Base-by-base conservation (phyloP, 2,329 filamentous ascomycete genomes). In the Hymenoscyphus fraxineus region DNA sequence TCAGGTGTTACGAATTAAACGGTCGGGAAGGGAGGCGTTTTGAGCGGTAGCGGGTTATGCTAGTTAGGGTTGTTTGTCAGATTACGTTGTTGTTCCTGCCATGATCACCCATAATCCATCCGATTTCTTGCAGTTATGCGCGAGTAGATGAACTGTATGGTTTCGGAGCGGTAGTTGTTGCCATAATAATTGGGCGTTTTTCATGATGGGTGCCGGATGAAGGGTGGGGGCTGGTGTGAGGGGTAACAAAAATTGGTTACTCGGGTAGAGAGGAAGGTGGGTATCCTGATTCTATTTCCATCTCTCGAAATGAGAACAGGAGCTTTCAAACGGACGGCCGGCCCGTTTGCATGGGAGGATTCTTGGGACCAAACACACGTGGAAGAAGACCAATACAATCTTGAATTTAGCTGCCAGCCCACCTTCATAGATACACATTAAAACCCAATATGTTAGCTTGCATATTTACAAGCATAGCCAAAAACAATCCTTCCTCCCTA, bases 101-200 rank as follows among this genome's bases (percentile, higher is more conserved):
- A 51, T 10, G 6, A 35, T 10, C 35, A 35, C 35, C 35, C 35
- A 35, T 35, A 10, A 35, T 35, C 19, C 44, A n/a, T 51, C 44
- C 44, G 44, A 51, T 51, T 51, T 51, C 44, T 51, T 22, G 19
- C n/a, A 44, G 41, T 44, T n/a, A 44, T 44, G 16, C 41, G 41
- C 41, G 7, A 51, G 44, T 7, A 51, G 41, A 44, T 19, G 41
- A 44, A 19, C 41, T 44, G 19, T 54, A 54, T 54, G 22, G 19
- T 13, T 6, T 54, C 47, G 47, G 47, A 54, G 10, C 47, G 47
- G 47, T 54, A 54, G 47, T 54, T 54, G 47, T 54, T 54, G 47
- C 47, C 47, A 9, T 19, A n/a, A 54, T 54, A 22, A 3, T 10
- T 54, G 13, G 13, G 47, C 7, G n/a, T 7, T 54, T 54, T 54